phyloP scores from a whole-genome alignment of 257 asterid genomes.

The Marsdenia floribunda region DNA sequence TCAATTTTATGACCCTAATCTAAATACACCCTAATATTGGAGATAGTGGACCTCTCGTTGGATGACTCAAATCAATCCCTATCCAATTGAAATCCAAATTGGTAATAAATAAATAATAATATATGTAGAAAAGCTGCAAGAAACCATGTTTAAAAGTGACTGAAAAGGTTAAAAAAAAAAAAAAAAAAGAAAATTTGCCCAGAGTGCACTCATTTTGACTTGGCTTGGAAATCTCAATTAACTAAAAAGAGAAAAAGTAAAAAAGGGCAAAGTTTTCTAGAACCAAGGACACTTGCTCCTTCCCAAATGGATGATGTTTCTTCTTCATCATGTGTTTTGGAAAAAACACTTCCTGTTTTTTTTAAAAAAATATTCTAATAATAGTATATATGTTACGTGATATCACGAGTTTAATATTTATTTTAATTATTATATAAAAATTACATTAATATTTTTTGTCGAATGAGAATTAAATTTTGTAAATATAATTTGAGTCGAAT shows the following conservation, averaged over 20 bases:
- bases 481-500: too few relatives aligned
- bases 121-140: neutral
- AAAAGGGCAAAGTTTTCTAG: neutral
- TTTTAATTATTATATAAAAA: too few relatives aligned
- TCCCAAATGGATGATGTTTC: slow-evolving; percentile 13
- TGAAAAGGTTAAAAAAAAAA: neutral
- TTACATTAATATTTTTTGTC: too few relatives aligned
- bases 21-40: too few relatives aligned
- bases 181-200: too few relatives aligned
- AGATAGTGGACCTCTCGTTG: neutral
- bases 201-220: slow-evolving; percentile 1
- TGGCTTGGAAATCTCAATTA: slow-evolving; percentile 3
- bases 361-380: too few relatives aligned
- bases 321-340: neutral
- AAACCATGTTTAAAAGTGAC: neutral
- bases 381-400: too few relatives aligned
- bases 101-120: neutral
- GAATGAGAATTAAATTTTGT: too few relatives aligned
- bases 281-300: slow-evolving; percentile 8
- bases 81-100: neutral
- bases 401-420: too few relatives aligned
- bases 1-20: too few relatives aligned
- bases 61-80: neutral
- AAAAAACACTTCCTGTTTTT: too few relatives aligned
- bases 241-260: too few relatives aligned